These are phyloP conservation scores for Microbotryomycetes sp. DNA, from an alignment of 1,284 basidiomycete species.

Conservation along the genomic window DNA sequence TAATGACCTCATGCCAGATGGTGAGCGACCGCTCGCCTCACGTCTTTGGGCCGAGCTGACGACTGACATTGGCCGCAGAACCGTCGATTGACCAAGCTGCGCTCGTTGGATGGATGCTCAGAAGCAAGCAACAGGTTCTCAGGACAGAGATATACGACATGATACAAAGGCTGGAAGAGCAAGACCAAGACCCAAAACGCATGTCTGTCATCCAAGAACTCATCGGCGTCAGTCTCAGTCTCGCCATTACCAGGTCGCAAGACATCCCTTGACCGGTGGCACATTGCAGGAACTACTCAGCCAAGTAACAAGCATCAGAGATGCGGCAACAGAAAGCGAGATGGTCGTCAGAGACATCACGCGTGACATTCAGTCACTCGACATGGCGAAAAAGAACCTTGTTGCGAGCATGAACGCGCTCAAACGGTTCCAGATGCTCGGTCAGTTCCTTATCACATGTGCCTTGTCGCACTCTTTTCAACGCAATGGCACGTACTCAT, in stretches of 20 bases:
- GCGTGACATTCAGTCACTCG: constrained; percentile 89
- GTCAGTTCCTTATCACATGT: constrained; percentile 52
- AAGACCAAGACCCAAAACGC: constrained; percentile 69
- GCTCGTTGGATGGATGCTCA: constrained; percentile 53
- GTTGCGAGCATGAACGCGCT: constrained; percentile 78
- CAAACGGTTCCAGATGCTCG: constrained; percentile 87
- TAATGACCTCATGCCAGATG: constrained; percentile 67
- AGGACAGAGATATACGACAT: constrained; percentile 64
- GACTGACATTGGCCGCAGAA: constrained; percentile 51
- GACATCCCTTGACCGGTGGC: constrained; percentile 2
- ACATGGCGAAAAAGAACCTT: constrained; percentile 83
- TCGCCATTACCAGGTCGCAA: not conserved
- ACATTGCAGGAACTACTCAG: constrained; percentile 67
- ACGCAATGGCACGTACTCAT: too few species aligned
- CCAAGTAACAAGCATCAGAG: constrained; percentile 87
- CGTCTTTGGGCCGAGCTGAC: constrained; percentile 47
- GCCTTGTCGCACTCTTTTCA: too few species aligned
- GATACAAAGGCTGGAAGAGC: constrained; percentile 54
- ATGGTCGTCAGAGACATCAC: constrained; percentile 93
- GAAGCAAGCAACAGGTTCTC: constrained; percentile 55
- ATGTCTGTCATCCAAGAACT: constrained; percentile 87
- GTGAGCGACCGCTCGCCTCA: constrained; percentile 44
- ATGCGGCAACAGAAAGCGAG: constrained; percentile 92
- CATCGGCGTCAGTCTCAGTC: constrained; percentile 61
- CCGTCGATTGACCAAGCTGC: constrained; percentile 32